Conservation (phyloP, 208 protist species). For the Trypanosoma scelopori region DNA sequence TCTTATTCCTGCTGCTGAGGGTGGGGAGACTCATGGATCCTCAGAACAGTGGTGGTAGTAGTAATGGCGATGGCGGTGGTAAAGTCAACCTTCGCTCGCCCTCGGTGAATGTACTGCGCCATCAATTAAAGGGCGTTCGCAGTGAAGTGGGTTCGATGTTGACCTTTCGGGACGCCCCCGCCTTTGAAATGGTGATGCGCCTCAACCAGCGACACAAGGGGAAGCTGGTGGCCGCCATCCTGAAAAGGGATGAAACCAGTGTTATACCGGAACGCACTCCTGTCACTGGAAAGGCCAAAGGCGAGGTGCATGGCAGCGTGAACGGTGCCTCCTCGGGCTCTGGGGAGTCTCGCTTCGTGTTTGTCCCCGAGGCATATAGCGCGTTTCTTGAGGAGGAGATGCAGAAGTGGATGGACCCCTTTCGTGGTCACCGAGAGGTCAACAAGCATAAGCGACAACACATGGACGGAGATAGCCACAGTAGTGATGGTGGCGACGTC, state of each 20-base stretch:
- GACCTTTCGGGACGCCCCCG: slow-evolving; percentile 36
- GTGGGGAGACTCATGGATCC: neutral
- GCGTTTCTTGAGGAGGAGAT: slow-evolving; percentile 32
- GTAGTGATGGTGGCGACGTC: slow-evolving; percentile 19
- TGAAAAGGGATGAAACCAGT: slow-evolving; percentile 4
- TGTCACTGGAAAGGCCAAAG: neutral
- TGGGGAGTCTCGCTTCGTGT: slow-evolving; percentile 20
- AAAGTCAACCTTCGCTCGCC: slow-evolving; percentile 5
- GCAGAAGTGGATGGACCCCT: slow-evolving; percentile 47
- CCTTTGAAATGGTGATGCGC: slow-evolving; percentile 51
- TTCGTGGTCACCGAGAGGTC: slow-evolving; percentile 16
- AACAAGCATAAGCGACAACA: slow-evolving; percentile 1
- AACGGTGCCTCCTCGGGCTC: neutral
- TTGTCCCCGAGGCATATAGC: slow-evolving; percentile 31
- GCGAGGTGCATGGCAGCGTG: neutral
- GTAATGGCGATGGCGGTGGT: neutral
- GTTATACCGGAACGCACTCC: neutral
- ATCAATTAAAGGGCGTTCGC: slow-evolving; percentile 28
- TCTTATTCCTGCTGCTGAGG: neutral
- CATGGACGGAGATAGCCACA: slow-evolving; percentile 6
- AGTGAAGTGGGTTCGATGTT: slow-evolving; percentile 36
- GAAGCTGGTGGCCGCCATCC: slow-evolving; percentile 21
- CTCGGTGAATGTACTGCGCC: slow-evolving; percentile 14
- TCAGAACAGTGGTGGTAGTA: neutral
- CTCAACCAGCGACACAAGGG: slow-evolving; percentile 33